Evolutionary conservation across 2,329 filamentous ascomycete species (phyloP), one percentile per base, ranked within the genome.

Genomic region (Colletotrichum sansevieriae): DNA sequence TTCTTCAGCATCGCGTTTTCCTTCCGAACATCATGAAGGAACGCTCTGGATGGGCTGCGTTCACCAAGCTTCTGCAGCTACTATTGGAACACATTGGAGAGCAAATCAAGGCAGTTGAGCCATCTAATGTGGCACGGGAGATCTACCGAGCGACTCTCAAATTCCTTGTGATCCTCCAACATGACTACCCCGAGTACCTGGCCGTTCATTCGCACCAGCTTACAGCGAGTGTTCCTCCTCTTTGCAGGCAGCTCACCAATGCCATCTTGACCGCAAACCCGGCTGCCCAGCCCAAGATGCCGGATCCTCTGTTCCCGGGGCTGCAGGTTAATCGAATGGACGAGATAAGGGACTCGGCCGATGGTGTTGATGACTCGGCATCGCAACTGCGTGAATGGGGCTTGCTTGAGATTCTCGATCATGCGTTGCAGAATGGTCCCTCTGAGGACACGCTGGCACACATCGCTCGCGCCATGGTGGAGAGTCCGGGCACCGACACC

Each of bases 111-210:
- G 87, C 90, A 10, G 82, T 90, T 33, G 90, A 90, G 66, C 86
- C 94, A 15, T 85, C 90, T 3, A 84, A 88, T 39, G 86, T 92
- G 58, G 89, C 91, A 39, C 95, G 93, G 77, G 93, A 95, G 63
- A 88, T 97, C 70, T 98, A 97, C 78, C 91, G 93, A 70, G 94
- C 91, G 9, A 89, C 92, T 1, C 83, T 97, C 55, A 94, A 97
- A 76, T 88, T 98, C 68, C 82, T 98, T 63, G 83, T 97, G 39
- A 87, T 97, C 60, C 83, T 99, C 61, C 93, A 97, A 73, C 96
- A 98, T 76, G 96, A 99, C 78, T 98, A 94, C 79, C 92, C 95
- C 0, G 94, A 98, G 65, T 99, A 97, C 79, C 82, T 99, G 47
- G 92, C 93, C 6, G 93, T 95, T 74, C 94, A 97, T 78, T 93